These are phyloP conservation scores for Peltaster fructicola DNA, from an alignment of 2,329 filamentous ascomycete species.

Conservation along the genomic window DNA sequence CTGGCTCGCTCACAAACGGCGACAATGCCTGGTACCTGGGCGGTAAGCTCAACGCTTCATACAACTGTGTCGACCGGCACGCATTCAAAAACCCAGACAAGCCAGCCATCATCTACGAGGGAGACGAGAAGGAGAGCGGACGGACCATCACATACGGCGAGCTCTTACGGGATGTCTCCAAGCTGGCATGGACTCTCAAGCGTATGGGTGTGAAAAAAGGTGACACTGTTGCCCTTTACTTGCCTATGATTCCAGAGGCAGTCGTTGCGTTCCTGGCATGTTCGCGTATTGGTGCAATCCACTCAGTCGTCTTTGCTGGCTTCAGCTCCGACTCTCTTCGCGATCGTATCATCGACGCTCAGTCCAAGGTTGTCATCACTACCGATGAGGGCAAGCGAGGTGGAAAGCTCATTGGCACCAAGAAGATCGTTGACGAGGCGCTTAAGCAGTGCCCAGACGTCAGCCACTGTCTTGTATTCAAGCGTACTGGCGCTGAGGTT, in stretches of 20 bases:
- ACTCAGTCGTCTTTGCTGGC: conserved; percentile 94
- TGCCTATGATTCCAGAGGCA: conserved; percentile 98
- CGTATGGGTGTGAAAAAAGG: conserved; percentile 94
- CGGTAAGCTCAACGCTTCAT: conserved; percentile 83
- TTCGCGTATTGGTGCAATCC: conserved; percentile 78
- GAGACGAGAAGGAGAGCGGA: conserved; percentile 74
- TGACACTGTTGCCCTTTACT: conserved; percentile 89
- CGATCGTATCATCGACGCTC: conserved; percentile 80
- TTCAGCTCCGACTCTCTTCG: conserved; percentile 94
- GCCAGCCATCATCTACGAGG: conserved; percentile 96
- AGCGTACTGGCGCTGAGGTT: conserved; percentile 84
- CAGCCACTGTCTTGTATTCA: conserved; percentile 71
- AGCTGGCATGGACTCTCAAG: conserved; percentile 72
- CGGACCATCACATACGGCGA: conserved; percentile 85
- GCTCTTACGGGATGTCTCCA: conserved; percentile 80
- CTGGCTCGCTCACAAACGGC: conserved; percentile 57
- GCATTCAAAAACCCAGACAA: conserved; percentile 87
- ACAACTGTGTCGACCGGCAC: conserved; percentile 94
- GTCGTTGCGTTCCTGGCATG: conserved; percentile 82
- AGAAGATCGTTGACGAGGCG: conserved; percentile 97
- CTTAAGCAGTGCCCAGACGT: conserved; percentile 91
- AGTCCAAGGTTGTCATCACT: conserved; percentile 82
- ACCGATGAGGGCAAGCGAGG: conserved; percentile 95
- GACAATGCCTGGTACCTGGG: conserved; percentile 92
- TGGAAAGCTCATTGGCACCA: conserved; percentile 91